Evolutionary conservation across 805 yeast genomes (phyloP).

Genomic region (Hanseniaspora vineae): DNA sequence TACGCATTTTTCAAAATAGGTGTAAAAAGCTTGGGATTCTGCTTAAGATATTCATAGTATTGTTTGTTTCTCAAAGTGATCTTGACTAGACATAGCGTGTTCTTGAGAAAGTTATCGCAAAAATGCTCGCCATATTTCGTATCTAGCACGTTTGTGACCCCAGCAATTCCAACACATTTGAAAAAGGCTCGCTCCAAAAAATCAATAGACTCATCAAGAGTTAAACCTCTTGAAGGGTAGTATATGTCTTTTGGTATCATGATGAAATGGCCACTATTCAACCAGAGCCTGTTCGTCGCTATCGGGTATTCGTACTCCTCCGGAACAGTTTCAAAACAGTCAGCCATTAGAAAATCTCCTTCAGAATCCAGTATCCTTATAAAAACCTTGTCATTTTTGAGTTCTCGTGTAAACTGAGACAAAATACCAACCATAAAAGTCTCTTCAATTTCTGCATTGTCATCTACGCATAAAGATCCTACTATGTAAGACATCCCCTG

Average conservation of each 20-base stretch:
- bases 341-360: slow-evolving; percentile 43
- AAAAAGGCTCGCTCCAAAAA: slow-evolving; percentile 28
- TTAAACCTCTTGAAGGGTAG: slow-evolving; percentile 23
- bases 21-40: not conserved
- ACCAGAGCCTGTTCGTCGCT: slow-evolving; percentile 38
- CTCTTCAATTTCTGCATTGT: slow-evolving; percentile 32
- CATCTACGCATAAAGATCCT: slow-evolving; percentile 27
- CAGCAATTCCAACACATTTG: slow-evolving; percentile 19
- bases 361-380: slow-evolving; percentile 39
- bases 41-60: not conserved
- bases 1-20: not conserved
- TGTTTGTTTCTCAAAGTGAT: not conserved
- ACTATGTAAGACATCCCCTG: slow-evolving; percentile 14
- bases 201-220: slow-evolving; percentile 27
- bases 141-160: slow-evolving; percentile 7
- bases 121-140: not conserved
- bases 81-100: slow-evolving; percentile 12
- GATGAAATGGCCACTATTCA: slow-evolving; percentile 28
- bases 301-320: slow-evolving; percentile 31
- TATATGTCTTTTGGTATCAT: slow-evolving; percentile 28
- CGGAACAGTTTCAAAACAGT: slow-evolving; percentile 34
- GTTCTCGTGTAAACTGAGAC: slow-evolving; percentile 22
- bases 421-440: slow-evolving; percentile 31
- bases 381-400: slow-evolving; percentile 23
- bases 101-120: slow-evolving; percentile 14